Evolutionary conservation across 192 early-diverging fungal genomes (phyloP), one percentile per base, ranked within the genome.

Genomic region (Coemansia sp.): DNA sequence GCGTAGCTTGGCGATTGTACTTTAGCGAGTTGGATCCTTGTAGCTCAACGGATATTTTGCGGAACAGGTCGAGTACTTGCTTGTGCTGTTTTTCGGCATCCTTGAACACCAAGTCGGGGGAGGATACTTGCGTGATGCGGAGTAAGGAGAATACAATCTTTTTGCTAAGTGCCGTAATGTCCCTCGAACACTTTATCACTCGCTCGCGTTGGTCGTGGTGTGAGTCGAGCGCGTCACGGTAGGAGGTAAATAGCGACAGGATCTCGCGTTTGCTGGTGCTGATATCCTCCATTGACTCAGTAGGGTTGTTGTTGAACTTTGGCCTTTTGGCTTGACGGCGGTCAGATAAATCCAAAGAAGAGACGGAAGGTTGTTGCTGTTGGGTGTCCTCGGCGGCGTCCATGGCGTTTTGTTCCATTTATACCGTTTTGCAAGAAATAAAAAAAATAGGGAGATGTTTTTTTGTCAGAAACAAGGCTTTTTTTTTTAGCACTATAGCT

Each of bases 201-300:
- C 85, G 80, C 53, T 86, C 85, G 41, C 85, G 77, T 32, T 77
- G 81, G 70, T 86, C 85, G 64, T 86, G 69, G 72, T 86, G 84
- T 9, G 68, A 44, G 31, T 81, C 84, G 9, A 81, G 62, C 0
- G 68, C 60, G 44, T 85, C 73, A 14, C 78, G 73, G 67, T 73
- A 72, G 9, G 48, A n/a, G 0, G 44, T 41, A 59, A 79, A 84
- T 8, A 37, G 68, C 9, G 17, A 10, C 17, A 68, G 62, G 11
- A 80, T 36, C 19, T 63, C 62, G 27, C 64, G 68, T 46, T 74
- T 74, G 48, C 27, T 62, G 37, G 62, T 34, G 29, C 32, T 51
- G 21, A 62, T 46, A 44, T 59, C 21, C 31, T 53, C 71, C 42
- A 32, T 71, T 0, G 2, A 57, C 38, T 41, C 23, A 8, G 65